Percentiles rank a stretch among this genome's conserved stretches.
Conservation (phyloP, 192 early-diverging fungal species). For the Bifiguratus adelaidae region DNA sequence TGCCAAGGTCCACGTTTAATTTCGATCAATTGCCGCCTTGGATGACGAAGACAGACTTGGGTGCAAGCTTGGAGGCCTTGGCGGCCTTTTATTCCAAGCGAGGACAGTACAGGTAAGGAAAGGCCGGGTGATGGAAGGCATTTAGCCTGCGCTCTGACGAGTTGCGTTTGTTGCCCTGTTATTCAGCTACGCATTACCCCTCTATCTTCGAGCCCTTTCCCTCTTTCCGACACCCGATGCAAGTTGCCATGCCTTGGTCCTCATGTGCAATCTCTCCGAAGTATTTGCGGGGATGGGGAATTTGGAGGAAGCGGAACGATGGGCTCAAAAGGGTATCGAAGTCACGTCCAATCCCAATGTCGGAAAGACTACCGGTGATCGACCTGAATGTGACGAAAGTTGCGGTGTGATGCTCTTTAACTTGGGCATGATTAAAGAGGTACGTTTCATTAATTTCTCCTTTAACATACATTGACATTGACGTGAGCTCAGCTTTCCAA, state of each 20-base stretch:
- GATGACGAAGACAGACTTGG: slow-evolving; percentile 40
- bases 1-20: slow-evolving; percentile 11
- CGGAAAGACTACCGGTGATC: slow-evolving; percentile 4
- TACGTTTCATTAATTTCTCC: slow-evolving; percentile 7
- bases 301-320: slow-evolving; percentile 34
- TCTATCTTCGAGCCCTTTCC: slow-evolving; percentile 38
- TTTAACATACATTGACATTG: not conserved
- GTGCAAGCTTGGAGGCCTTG: slow-evolving; percentile 39
- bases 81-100: slow-evolving; percentile 38
- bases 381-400: slow-evolving; percentile 30
- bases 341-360: slow-evolving; percentile 28
- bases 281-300: slow-evolving; percentile 35
- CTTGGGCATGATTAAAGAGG: slow-evolving; percentile 46
- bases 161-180: not conserved
- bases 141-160: not conserved
- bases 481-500: slow-evolving; percentile 19
- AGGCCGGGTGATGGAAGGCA: not conserved
- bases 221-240: slow-evolving; percentile 17
- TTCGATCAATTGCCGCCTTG: slow-evolving; percentile 37
- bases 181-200: slow-evolving; percentile 34
- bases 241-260: slow-evolving; percentile 36
- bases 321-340: slow-evolving; percentile 40
- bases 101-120: slow-evolving; percentile 30
- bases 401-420: slow-evolving; percentile 44
- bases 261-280: slow-evolving; percentile 52